Base-by-base conservation (phyloP, 495 filamentous ascomycete genomes). In the Ramalina intermedia region DNA sequence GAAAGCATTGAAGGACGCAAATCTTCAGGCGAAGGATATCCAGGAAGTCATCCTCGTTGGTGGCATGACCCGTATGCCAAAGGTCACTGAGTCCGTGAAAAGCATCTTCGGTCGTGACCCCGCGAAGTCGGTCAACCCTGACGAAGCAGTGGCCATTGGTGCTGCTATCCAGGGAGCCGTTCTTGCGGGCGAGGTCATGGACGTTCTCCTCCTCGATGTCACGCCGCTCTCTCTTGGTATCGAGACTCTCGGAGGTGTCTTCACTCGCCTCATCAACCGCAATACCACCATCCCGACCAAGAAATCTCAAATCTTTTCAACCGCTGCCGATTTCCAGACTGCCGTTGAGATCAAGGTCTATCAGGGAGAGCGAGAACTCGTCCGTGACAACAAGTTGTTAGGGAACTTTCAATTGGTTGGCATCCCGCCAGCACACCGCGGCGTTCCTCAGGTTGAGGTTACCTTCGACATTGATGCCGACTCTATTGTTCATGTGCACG, bases 51-150 rank as follows among this genome's bases (percentile, higher is more conserved):
- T 98, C 65, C 82, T 98, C 23, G 91, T 98, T 48, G 91, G 91
- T 79, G 91, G 91, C 70, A 96, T 96, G 91, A 96, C 93, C 56
- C 93, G 91, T 73, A 98, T 98, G 91, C 91, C 91, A 60, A 98
- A 96, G 81, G 91, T 98, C 59, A 81, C 81, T 54, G 89, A 96
- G 72, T 93, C 88, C 35, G 91, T 96, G 61, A 95, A 94, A 81
- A 80, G 72, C 70, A 87, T 96, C 66, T 98, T 98, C 69, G 90
- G 93, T 55, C 93, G 91, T 66, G 91, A 98, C 33, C 87, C 91
- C 54, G 85, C 93, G 65, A 98, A 98, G 79, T 89, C 91, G 36
- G 91, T 98, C 67, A 98, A 98, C 76, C 91, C 91, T 51, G 91
- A 98, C 59, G 91, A 98, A 79, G 91, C 91, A 65, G 91, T 98